These are phyloP conservation scores for Mycena metata DNA, from an alignment of 768 basidiomycete species.

Conservation along the genomic window DNA sequence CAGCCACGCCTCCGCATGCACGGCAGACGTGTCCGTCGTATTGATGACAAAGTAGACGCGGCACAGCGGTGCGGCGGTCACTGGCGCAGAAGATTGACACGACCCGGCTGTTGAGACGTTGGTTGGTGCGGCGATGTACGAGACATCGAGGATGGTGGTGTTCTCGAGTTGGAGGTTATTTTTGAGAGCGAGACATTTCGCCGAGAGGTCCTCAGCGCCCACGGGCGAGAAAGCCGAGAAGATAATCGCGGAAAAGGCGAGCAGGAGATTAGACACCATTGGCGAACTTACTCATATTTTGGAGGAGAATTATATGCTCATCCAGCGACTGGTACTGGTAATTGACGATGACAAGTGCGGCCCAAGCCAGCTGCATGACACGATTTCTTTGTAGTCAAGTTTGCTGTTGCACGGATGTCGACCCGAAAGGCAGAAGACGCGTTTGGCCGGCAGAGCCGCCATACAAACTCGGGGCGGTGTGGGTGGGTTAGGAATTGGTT, in stretches of 20 bases:
- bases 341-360: too few species aligned
- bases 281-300: neutral
- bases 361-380: too few species aligned
- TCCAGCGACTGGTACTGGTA: neutral
- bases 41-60: slow-evolving; percentile 26
- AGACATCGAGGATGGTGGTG: slow-evolving; percentile 22
- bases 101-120: slow-evolving; percentile 26
- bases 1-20: slow-evolving; percentile 35
- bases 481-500: too few species aligned
- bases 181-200: slow-evolving; percentile 11
- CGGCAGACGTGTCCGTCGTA: slow-evolving; percentile 27
- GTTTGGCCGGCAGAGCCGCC: too few species aligned
- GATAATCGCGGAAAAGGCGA: neutral
- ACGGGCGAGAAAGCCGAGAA: neutral
- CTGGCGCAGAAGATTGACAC: slow-evolving; percentile 15
- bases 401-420: too few species aligned
- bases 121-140: slow-evolving; percentile 18
- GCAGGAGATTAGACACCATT: too few species aligned
- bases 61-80: slow-evolving; percentile 23
- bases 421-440: too few species aligned
- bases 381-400: too few species aligned
- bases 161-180: slow-evolving; percentile 23
- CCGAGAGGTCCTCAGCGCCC: neutral
- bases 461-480: too few species aligned
- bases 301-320: neutral